Evolutionary conservation across 225 moss, liverwort and hornwort species (phyloP), one percentile per base, ranked within the genome.

Genomic region (Pseudoscleropodium purum): DNA sequence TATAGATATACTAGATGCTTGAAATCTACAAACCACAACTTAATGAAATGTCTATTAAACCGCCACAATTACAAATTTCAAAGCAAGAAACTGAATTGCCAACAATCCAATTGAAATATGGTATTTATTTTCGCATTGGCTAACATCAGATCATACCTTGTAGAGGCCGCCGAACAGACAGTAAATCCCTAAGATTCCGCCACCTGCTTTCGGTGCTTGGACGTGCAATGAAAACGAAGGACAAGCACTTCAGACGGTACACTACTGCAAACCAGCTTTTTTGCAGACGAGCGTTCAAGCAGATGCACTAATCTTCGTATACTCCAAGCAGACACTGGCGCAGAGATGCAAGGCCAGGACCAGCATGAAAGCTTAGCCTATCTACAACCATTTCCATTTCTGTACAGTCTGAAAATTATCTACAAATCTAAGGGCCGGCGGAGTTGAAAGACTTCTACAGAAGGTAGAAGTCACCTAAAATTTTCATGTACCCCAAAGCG

Each of bases 341-440:
- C 56, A n/a, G 69, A 82, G 56, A 70, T 34, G 82, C 69, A 56
- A 77, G 43, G 82, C 69, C 62, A 88, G 81, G 68, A 69, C 59
- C 79, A 39, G 29, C 59, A 64, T 33, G 60, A 37, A 59, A 88
- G 52, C 81, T 74, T 49, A 24, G 61, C 47, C 90, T 90, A 82
- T 90, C 87, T 88, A 85, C 85, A 85, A 89, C 59, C 75, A 82
- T 85, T 67, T 45, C 85, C 82, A 67, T 54, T 89, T 69, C 89
- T 91, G 66, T 92, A 91, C 93, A 93, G 65, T 74, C 49, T 65
- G 84, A 43, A 82, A 70, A 72, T 27, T 83, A 88, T 59, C 79
- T 39, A 90, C 79, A 90, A 83, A 66, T 49, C 66, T 57, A 87
- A 24, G 37, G 72, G 60, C 33, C 30, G 45, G 43, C 25, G 29